A percentile compares a stretch with the other conserved stretches of the same genome.
These are phyloP conservation scores for Basipetospora sp. DNA, from an alignment of 2,329 filamentous ascomycete genomes.

Conservation along the genomic window DNA sequence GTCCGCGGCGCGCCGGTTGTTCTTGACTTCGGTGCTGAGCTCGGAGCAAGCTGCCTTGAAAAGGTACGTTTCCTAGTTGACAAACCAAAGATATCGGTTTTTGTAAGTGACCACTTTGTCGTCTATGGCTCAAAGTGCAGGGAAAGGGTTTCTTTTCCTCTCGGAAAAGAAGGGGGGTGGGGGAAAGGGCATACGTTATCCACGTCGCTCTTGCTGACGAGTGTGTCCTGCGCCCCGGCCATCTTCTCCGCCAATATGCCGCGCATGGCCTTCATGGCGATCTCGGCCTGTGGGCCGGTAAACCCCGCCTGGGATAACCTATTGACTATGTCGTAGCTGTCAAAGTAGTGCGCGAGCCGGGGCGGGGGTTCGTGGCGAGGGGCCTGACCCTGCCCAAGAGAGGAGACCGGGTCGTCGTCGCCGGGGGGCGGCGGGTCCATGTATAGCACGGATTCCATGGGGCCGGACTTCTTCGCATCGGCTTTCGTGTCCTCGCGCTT, in stretches of 20 bases:
- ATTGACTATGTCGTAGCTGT: constrained; percentile 79
- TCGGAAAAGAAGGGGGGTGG: no score
- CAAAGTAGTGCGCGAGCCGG: constrained; percentile 88
- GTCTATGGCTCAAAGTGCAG: no score
- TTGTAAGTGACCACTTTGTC: no score
- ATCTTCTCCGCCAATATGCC: constrained; percentile 64
- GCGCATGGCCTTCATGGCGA: constrained; percentile 84
- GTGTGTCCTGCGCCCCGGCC: constrained; percentile 59
- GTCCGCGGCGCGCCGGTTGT: constrained; percentile 59
- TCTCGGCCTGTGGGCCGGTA: constrained; percentile 58
- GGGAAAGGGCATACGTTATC: constrained; percentile 46
- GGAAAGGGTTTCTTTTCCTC: no score
- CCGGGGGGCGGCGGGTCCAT: constrained; percentile 2
- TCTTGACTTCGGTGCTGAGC: constrained; percentile 71
- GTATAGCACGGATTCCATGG: constrained; percentile 5
- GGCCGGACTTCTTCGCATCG: background rate
- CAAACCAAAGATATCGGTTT: no score
- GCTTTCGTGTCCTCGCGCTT: no score
- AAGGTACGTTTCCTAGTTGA: constrained; percentile 54
- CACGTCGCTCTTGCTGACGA: constrained; percentile 82
- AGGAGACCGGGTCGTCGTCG: no score
- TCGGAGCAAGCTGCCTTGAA: constrained; percentile 91
- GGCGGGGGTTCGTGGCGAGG: constrained; percentile 20
- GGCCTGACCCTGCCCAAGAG: no score
- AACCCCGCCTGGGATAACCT: constrained; percentile 59